A percentile compares a stretch with the other conserved stretches of the same genome.
Conservation (phyloP, 495 filamentous ascomycete genomes). For the Cercophora sp. region DNA sequence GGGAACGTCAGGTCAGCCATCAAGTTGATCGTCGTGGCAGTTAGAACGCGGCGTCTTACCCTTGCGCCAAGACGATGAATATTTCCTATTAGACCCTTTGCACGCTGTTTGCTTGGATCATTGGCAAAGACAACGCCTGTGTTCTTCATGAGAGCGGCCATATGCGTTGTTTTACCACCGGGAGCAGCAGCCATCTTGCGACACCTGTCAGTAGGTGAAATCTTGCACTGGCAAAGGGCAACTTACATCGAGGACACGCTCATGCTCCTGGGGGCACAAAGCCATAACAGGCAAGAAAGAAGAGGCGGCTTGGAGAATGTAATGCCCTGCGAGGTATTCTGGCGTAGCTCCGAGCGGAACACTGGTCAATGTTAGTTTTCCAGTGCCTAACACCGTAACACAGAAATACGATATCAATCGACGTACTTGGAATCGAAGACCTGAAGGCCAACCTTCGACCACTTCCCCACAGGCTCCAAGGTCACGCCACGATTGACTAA, state of each 20-base stretch:
- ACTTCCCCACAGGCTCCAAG: conserved; percentile 94
- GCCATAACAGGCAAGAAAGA: conserved; percentile 99
- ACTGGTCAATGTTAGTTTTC: too few relatives aligned
- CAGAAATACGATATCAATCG: too few relatives aligned
- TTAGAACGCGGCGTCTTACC: conserved; percentile 4
- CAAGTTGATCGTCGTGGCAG: not conserved
- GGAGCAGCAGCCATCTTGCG: conserved; percentile 85
- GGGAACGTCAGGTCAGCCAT: not conserved
- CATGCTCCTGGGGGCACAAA: conserved; percentile 85
- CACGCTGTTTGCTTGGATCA: conserved; percentile 86
- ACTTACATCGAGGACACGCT: conserved; percentile 62
- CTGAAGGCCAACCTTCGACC: conserved; percentile 96
- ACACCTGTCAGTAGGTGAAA: conserved; percentile 34
- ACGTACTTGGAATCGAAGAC: conserved; percentile 77
- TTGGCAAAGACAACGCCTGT: conserved; percentile 95
- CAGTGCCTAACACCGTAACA: too few relatives aligned
- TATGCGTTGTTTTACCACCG: conserved; percentile 95
- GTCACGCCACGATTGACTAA: conserved; percentile 87
- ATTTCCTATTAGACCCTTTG: conserved; percentile 97
- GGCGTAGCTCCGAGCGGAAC: conserved; percentile 97
- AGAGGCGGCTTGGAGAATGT: conserved; percentile 94
- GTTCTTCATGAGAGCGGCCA: conserved; percentile 97
- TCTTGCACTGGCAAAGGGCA: not conserved
- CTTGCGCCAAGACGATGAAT: conserved; percentile 91
- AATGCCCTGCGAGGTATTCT: conserved; percentile 94